Percentiles rank a stretch among this genome's conserved stretches.
phyloP scores from a whole-genome alignment of 2,329 filamentous ascomycete genomes.

The Apiospora rasikravindrae region DNA sequence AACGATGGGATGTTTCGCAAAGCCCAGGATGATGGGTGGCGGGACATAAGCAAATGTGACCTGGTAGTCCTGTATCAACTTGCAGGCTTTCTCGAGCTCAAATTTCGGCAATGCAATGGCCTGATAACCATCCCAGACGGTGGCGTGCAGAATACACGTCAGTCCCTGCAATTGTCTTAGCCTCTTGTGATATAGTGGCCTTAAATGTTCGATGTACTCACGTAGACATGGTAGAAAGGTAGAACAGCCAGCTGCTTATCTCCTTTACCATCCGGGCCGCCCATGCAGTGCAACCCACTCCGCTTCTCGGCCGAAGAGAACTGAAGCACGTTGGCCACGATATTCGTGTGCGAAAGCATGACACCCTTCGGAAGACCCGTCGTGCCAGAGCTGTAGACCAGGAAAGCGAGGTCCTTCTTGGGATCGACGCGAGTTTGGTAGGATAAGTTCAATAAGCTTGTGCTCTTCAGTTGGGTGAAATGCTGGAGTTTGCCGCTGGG shows the following conservation, averaged over 20 bases:
- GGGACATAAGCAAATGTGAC: conserved; percentile 84
- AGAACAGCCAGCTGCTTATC: conserved; percentile 81
- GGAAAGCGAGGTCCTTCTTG: conserved; percentile 76
- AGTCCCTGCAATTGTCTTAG: conserved; percentile 56
- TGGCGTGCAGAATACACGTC: conserved; percentile 72
- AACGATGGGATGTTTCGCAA: conserved; percentile 80
- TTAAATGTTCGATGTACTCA: conserved; percentile 43
- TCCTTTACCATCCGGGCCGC: conserved; percentile 63
- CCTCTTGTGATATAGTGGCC: conserved; percentile 1
- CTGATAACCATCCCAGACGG: conserved; percentile 68
- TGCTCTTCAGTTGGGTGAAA: conserved; percentile 72
- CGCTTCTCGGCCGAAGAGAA: conserved; percentile 56
- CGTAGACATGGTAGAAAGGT: conserved; percentile 93
- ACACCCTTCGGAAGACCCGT: conserved; percentile 93
- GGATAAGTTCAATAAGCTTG: conserved; percentile 62
- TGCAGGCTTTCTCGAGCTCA: conserved; percentile 79
- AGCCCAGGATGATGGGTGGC: conserved; percentile 79
- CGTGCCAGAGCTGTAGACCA: conserved; percentile 90
- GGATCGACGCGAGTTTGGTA: conserved; percentile 67
- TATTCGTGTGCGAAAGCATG: conserved; percentile 82
- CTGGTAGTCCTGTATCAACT: conserved; percentile 73
- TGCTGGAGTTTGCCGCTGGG: conserved; percentile 66
- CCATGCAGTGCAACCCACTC: conserved; percentile 59
- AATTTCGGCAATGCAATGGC: conserved; percentile 80
- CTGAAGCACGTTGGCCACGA: conserved; percentile 75